phyloP scores from a whole-genome alignment of 2,329 filamentous ascomycete species.

The Myriosclerotinia scirpicola region DNA sequence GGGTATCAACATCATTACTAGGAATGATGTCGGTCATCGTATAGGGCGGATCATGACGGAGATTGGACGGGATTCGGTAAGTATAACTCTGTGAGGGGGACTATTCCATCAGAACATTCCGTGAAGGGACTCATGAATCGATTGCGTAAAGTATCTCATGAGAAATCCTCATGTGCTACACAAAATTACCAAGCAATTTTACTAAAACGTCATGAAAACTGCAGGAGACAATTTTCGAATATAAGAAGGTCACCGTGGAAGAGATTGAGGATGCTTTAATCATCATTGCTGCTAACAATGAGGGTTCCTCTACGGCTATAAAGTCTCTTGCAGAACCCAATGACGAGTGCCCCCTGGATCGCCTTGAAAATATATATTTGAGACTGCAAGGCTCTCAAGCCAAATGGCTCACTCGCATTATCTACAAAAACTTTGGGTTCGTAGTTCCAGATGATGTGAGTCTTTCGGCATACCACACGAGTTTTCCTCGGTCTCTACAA shows the following conservation, averaged over 20 bases:
- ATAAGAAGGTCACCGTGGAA: slow-evolving; percentile 60
- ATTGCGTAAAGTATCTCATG: neutral
- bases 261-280: slow-evolving; percentile 68
- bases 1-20: neutral
- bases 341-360: slow-evolving; percentile 18
- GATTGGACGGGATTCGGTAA: slow-evolving; percentile 22
- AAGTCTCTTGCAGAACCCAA: slow-evolving; percentile 40
- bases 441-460: slow-evolving; percentile 58
- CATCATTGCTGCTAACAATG: slow-evolving; percentile 64
- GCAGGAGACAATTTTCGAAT: neutral
- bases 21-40: slow-evolving; percentile 16
- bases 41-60: slow-evolving; percentile 28
- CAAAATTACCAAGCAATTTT: neutral
- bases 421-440: slow-evolving; percentile 66
- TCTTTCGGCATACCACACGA: slow-evolving; percentile 45
- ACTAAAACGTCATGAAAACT: neutral
- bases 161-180: neutral
- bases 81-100: neutral
- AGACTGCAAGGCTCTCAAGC: slow-evolving; percentile 66
- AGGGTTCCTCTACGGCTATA: slow-evolving; percentile 68
- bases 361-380: slow-evolving; percentile 56
- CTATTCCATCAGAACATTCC: neutral
- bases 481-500: slow-evolving; percentile 4
- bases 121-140: slow-evolving; percentile 2
- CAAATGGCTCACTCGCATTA: slow-evolving; percentile 83